Base-by-base conservation (phyloP, 73 alveolate species). In the Breviolum minutum region DNA sequence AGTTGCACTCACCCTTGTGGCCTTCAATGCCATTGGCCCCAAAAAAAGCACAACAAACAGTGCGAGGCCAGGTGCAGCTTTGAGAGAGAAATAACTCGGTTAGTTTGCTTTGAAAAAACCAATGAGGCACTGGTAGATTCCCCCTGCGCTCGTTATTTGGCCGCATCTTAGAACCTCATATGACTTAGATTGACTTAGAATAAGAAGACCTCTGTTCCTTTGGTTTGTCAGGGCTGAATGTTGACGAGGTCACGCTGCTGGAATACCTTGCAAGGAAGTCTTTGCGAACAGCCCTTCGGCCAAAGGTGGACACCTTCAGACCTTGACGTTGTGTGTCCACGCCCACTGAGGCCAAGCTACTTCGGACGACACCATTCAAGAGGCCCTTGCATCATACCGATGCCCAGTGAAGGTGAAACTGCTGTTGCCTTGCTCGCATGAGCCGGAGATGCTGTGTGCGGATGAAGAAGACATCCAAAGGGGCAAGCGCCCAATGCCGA, bases 381-480 rank as follows among this genome's bases (percentile, higher is more conserved):
- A 70, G 48, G 96, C 96, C 19, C 48, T 89, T 63, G 40, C 76
- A 12, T 40, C 87, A 9, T 89, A 89, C 32, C 96, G 96, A 16
- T 89, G 96, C 62, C 96, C 96, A 20, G 73, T 66, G 63, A 89
- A 89, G 61, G 96, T 89, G 74, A 30, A 69, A 63, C 87, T 89
- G 61, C 16, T 71, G 96, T 87, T 89, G 11, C 96, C 96, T 6
- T 89, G 96, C 96, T 70, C 62, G 64, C 96, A 89, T 87, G 96
- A 89, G 87, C 68, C 83, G 29, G 87, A 69, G 63, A 69, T 89
- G 87, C 26, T 63, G 8, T 89, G 96, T 63, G 87, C 68, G 2
- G 96, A 89, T 7, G 96, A 89, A 74, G 96, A 89, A 73, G 96
- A 89, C 40, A 89, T 89, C 29, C 96, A 89, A 29, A 69, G 87